A percentile compares a stretch with the other conserved stretches of the same genome.
phyloP scores from a whole-genome alignment of 2,329 filamentous ascomycete genomes.

The Colletotrichum trifolii region DNA sequence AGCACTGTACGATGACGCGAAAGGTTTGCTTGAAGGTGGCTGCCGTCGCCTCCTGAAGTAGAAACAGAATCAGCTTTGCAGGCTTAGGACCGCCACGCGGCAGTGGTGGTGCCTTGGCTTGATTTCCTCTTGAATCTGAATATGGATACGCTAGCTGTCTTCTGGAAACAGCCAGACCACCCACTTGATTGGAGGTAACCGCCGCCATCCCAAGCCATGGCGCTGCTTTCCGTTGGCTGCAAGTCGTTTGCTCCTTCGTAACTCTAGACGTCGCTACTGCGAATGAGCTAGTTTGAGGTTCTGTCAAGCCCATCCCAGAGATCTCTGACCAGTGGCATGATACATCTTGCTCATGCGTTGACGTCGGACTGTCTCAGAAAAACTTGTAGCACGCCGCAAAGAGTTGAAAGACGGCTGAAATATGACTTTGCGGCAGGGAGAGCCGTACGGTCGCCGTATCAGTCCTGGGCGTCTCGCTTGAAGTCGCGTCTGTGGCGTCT shows the following conservation, averaged over 20 bases:
- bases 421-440: background rate
- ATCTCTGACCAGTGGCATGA: background rate
- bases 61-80: conserved; percentile 19
- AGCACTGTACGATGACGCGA: too few relatives aligned
- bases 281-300: background rate
- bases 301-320: background rate
- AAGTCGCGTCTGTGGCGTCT: conserved; percentile 11
- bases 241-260: background rate
- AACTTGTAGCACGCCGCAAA: background rate
- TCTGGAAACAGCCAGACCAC: conserved; percentile 26
- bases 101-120: conserved; percentile 25
- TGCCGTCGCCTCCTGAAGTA: background rate
- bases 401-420: conserved; percentile 6
- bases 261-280: background rate
- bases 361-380: too few relatives aligned
- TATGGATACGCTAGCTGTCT: conserved; percentile 15
- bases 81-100: conserved; percentile 14
- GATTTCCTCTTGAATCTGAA: background rate
- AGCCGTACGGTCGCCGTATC: background rate
- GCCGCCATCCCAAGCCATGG: background rate
- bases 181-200: conserved; percentile 11
- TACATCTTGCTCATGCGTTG: too few relatives aligned
- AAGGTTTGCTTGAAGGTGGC: background rate
- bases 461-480: conserved; percentile 1
- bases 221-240: conserved; percentile 5